Evolutionary conservation across 148 eudicot species (phyloP).

Genomic region (Fallopia convolvulus): DNA sequence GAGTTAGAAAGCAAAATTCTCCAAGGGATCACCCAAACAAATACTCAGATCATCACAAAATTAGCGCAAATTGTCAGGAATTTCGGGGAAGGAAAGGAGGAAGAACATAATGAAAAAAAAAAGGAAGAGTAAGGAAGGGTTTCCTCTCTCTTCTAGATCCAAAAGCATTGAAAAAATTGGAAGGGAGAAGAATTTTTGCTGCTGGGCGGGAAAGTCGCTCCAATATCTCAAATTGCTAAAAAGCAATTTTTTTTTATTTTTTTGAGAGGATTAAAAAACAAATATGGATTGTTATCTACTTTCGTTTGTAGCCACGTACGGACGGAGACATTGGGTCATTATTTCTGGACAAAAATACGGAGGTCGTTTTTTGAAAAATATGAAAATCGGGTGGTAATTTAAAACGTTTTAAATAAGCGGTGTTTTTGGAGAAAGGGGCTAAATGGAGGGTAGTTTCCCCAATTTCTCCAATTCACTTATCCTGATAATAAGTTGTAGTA

Average conservation of each 20-base stretch:
- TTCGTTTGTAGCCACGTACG: too few species aligned
- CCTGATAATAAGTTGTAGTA: not conserved
- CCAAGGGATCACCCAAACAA: not conserved
- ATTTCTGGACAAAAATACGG: too few species aligned
- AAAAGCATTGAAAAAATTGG: not conserved
- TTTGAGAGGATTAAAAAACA: too few species aligned
- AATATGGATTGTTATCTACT: too few species aligned
- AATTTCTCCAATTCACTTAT: not conserved
- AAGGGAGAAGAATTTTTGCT: not conserved
- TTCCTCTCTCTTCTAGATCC: not conserved
- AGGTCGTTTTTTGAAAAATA: too few species aligned
- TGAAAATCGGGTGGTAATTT: too few species aligned
- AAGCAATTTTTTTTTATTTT: not conserved
- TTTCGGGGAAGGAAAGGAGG: not conserved
- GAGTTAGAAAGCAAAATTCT: not conserved
- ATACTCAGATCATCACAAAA: not conserved
- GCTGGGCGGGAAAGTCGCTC: not conserved
- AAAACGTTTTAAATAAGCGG: not conserved
- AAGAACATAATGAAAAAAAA: not conserved
- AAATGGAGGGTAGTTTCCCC: not conserved
- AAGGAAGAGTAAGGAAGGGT: not conserved
- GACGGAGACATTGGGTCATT: too few species aligned
- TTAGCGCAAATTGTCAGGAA: not conserved
- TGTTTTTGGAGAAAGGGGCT: not conserved
- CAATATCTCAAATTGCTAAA: not conserved